Percentiles rank a stretch among this genome's conserved stretches.
Conservation (phyloP, 352 stramenopile species). For the Globisporangium middletonii region DNA sequence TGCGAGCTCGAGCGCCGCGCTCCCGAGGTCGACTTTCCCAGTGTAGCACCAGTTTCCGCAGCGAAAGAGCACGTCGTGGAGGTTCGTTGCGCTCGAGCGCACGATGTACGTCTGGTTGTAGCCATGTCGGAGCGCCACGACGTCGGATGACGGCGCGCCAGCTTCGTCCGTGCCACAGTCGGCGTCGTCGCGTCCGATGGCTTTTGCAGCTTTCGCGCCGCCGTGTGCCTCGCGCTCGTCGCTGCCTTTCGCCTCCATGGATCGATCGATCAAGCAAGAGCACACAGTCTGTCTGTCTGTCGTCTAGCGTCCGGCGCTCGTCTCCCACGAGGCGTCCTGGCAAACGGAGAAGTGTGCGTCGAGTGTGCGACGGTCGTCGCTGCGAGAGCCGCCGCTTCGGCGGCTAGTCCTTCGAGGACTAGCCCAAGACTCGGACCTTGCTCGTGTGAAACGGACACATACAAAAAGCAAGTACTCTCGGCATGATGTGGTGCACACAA, state of each 20-base stretch:
- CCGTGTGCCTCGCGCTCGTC: constrained; percentile 16
- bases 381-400: too few relatives aligned
- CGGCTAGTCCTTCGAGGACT: too few relatives aligned
- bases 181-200: constrained; percentile 21
- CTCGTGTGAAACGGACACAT: too few relatives aligned
- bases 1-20: constrained; percentile 65
- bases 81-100: constrained; percentile 49
- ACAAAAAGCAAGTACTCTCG: too few relatives aligned
- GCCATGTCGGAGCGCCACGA: constrained; percentile 77
- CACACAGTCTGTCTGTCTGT: background rate
- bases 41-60: constrained; percentile 95
- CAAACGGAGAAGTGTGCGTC: constrained; percentile 1
- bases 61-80: constrained; percentile 90
- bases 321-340: background rate
- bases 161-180: constrained; percentile 39
- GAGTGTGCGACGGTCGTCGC: background rate
- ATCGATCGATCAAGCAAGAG: background rate
- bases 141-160: constrained; percentile 42
- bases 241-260: constrained; percentile 59
- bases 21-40: constrained; percentile 86
- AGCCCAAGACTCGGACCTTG: too few relatives aligned
- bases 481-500: too few relatives aligned
- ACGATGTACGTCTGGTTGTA: constrained; percentile 94
- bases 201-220: constrained; percentile 13
- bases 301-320: background rate